A percentile compares a stretch with the other conserved stretches of the same genome.
phyloP scores from a whole-genome alignment of 352 stramenopile genomes.

The Phytopythium sindhum region DNA sequence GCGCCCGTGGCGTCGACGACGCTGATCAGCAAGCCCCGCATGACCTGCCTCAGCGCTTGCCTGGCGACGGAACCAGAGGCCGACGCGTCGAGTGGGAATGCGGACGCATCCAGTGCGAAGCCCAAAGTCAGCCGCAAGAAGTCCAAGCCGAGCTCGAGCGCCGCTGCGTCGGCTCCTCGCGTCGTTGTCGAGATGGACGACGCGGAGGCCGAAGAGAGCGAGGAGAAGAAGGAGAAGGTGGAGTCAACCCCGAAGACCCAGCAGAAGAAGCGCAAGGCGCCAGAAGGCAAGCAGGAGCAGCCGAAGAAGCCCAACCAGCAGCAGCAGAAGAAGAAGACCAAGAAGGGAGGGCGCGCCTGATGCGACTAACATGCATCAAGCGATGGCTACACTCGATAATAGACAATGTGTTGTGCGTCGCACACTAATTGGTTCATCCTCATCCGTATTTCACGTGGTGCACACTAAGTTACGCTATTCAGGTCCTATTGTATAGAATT shows the following conservation, averaged over 20 bases:
- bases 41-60: constrained; percentile 74
- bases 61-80: constrained; percentile 28
- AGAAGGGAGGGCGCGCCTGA: constrained; percentile 15
- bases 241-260: background rate
- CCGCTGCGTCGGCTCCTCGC: constrained; percentile 37
- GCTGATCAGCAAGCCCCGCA: constrained; percentile 65
- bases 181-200: constrained; percentile 71
- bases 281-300: constrained; percentile 17
- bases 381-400: background rate
- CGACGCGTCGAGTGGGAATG: constrained; percentile 11
- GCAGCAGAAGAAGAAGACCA: constrained; percentile 22
- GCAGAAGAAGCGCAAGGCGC: constrained; percentile 17
- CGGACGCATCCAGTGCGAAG: constrained; percentile 21
- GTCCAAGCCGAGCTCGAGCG: constrained; percentile 10
- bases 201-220: constrained; percentile 14
- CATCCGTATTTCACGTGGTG: background rate
- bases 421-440: background rate
- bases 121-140: constrained; percentile 45
- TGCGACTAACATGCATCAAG: background rate
- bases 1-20: constrained; percentile 55
- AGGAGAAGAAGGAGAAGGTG: constrained; percentile 5
- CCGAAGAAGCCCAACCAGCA: constrained; percentile 23
- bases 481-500: no score
- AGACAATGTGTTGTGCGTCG: background rate
- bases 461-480: background rate